phyloP scores from a whole-genome alignment of 2,329 filamentous ascomycete species.

The Trichophyton rubrum region DNA sequence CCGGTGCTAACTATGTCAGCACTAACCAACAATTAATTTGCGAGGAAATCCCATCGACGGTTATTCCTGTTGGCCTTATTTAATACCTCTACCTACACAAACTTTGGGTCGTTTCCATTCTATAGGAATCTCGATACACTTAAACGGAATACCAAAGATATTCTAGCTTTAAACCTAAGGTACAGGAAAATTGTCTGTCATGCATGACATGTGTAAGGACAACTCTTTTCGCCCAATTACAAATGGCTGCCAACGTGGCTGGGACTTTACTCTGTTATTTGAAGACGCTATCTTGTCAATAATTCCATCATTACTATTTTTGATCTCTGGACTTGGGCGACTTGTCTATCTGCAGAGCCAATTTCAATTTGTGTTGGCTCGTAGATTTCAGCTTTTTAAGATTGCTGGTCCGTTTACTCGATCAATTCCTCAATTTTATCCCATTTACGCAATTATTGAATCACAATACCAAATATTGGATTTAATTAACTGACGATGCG shows the following conservation, averaged over 20 bases:
- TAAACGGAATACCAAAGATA: not conserved
- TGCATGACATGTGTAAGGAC: slow-evolving; percentile 10
- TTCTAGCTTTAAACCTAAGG: not conserved
- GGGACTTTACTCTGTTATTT: slow-evolving; percentile 24
- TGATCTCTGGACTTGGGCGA: not conserved
- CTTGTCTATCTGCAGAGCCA: not conserved
- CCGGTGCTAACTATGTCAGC: not conserved
- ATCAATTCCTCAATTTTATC: not conserved
- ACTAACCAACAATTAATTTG: not conserved
- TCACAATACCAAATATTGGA: not conserved
- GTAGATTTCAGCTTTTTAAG: not conserved
- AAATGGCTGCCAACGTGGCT: slow-evolving; percentile 15
- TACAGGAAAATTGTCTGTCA: not conserved
- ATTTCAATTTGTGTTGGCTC: not conserved
- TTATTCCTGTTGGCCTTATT: not conserved
- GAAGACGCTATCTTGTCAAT: slow-evolving; percentile 19
- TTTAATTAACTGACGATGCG: not conserved
- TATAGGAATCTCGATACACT: not conserved
- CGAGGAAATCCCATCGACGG: not conserved
- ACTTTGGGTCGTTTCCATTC: not conserved
- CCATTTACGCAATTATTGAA: not conserved
- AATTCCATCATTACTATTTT: not conserved
- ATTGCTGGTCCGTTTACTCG: not conserved
- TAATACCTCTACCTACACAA: not conserved
- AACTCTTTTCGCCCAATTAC: slow-evolving; percentile 20